Base-by-base conservation (phyloP, 352 stramenopile genomes). In the Pythium volutum region DNA sequence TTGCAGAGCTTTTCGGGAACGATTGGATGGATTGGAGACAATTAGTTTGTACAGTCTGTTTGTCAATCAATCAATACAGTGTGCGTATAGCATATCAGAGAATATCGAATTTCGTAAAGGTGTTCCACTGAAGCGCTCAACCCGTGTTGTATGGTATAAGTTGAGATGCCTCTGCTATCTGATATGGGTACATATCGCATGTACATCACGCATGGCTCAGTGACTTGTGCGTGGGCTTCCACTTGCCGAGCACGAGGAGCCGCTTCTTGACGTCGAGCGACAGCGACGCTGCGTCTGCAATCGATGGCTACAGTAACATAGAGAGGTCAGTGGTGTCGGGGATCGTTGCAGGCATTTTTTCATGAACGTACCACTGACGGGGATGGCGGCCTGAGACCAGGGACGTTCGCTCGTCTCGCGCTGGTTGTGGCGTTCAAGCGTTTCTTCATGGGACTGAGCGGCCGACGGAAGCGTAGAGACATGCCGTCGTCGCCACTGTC, bases 231-330 rank as follows among this genome's bases (percentile, higher is more conserved):
- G 62, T 18, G 16, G 62, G 62, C 33, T 68, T 69, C 76, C 77
- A 85, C 49, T 79, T 77, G 15, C 79, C 74, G 14, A 87, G 69
- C 27, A 87, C 50, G 4, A 84, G 33, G 16, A 87, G 48, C 8
- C 80, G 76, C 66, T 86, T 85, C 59, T 83, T 85, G 38, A 89
- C 77, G 14, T 78, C 67, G 9, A 87, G 69, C 1, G 77, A 79
- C 20, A 89, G 73, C 48, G 71, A 61, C 20, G 74, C 73, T 2
- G 76, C 74, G 8, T 89, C 80, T 9, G 66, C 55, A 14, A 89
- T 47, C 14, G 67, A 58, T 0, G 56, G 69, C 63, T 70, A 55
- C 15, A 34, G 4, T 27, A 31, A 46, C 1, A 52, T 16, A 39
- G 5, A 29, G 16, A 25, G 12, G 22, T 45, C 29, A 46, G 34